A percentile compares a stretch with the other conserved stretches of the same genome.
phyloP scores from a whole-genome alignment of 1,284 basidiomycete species.

The Leccinum fallax region DNA sequence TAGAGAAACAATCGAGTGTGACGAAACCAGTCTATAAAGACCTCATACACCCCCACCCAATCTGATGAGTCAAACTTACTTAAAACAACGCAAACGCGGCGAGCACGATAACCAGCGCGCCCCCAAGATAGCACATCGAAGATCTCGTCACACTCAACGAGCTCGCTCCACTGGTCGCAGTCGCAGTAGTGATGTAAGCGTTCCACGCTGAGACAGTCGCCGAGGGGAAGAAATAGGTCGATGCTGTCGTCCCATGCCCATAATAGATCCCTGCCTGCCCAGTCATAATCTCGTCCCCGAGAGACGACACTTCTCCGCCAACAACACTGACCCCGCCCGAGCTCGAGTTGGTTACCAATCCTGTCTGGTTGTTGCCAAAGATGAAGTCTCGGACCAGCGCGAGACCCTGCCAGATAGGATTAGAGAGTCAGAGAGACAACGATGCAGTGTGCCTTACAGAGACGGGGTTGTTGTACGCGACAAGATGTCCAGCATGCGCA shows the following conservation, averaged over 20 bases:
- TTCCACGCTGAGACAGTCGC: slow-evolving; percentile 62
- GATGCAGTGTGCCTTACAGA: slow-evolving; percentile 40
- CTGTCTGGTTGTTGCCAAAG: slow-evolving; percentile 54
- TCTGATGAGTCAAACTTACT: not conserved
- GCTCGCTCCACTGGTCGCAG: not conserved
- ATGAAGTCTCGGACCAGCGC: slow-evolving; percentile 60
- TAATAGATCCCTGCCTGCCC: slow-evolving; percentile 55
- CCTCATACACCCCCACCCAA: not conserved
- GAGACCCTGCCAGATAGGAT: slow-evolving; percentile 43
- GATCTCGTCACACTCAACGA: not conserved
- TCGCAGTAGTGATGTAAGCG: slow-evolving; percentile 38
- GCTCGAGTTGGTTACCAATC: slow-evolving; percentile 43
- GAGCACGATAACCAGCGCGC: not conserved
- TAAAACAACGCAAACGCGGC: not conserved
- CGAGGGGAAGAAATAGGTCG: slow-evolving; percentile 52
- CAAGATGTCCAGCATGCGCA: slow-evolving; percentile 29
- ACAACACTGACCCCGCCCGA: slow-evolving; percentile 40
- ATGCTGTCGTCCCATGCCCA: slow-evolving; percentile 47
- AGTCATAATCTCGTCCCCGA: slow-evolving; percentile 48
- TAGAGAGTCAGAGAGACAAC: not conserved
- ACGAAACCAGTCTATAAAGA: no score
- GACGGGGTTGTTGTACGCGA: slow-evolving; percentile 46
- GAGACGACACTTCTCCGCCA: slow-evolving; percentile 52
- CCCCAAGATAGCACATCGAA: not conserved
- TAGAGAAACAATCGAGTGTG: no score